A percentile compares a stretch with the other conserved stretches of the same genome.
These are phyloP conservation scores for Hura crepitans DNA, from an alignment of 441 rosid species.

Conservation along the genomic window DNA sequence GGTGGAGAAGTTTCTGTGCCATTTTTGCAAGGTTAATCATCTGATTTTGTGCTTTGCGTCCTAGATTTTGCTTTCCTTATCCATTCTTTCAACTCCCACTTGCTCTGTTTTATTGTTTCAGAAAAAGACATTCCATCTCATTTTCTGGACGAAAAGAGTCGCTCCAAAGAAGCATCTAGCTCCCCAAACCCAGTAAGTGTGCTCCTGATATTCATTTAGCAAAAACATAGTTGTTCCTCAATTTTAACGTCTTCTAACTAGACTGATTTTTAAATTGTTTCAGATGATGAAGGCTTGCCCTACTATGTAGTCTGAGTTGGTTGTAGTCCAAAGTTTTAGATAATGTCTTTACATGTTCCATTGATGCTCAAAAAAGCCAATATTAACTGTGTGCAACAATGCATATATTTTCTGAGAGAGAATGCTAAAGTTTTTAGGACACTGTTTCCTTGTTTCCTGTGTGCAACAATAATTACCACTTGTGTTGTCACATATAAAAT, in stretches of 20 bases:
- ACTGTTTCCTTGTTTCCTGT: not conserved
- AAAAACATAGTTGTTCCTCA: not conserved
- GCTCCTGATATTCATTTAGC: not conserved
- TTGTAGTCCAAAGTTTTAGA: not conserved
- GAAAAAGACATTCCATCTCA: conserved; percentile 87
- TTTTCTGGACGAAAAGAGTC: conserved; percentile 68
- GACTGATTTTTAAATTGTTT: not conserved
- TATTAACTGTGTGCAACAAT: not conserved
- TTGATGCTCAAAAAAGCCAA: not conserved
- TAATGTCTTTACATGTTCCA: not conserved
- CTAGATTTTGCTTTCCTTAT: conserved; percentile 6
- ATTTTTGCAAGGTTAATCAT: conserved; percentile 76
- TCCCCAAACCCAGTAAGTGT: conserved; percentile 63
- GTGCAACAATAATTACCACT: not conserved
- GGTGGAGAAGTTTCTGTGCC: conserved; percentile 98
- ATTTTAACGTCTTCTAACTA: not conserved
- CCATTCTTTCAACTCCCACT: conserved; percentile 1
- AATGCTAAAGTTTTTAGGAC: not conserved
- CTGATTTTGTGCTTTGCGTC: conserved; percentile 11
- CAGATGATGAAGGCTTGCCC: not conserved
- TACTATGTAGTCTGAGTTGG: not conserved
- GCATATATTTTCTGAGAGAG: not conserved
- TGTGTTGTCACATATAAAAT: too few relatives aligned
- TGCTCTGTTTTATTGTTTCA: conserved; percentile 29
- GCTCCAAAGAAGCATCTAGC: conserved; percentile 68